Evolutionary conservation across 176 grass and related monocot species (phyloP), one percentile per base, ranked within the genome.

Genomic region (Phoenix dactylifera): DNA sequence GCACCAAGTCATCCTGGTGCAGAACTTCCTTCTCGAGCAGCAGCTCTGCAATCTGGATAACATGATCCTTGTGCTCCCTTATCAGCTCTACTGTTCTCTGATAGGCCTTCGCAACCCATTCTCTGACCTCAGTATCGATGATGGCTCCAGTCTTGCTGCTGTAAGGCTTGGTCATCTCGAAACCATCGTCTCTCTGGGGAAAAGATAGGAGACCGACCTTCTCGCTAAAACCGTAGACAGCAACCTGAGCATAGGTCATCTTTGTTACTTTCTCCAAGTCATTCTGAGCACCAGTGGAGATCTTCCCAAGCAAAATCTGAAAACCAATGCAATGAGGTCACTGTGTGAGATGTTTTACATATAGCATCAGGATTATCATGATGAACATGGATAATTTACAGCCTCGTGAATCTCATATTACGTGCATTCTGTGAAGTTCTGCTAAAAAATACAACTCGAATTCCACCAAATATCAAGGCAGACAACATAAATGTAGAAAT

Each of bases 141-240:
- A 96, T 90, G 25, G 83, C 71, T 24, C 80, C 83, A 0, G 81
- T 88, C 76, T 88, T 72, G 58, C 65, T 82, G 23, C 87, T 74
- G 24, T 83, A 91, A 30, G 87, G 92, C 58, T 80, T 91, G 63
- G 24, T 74, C 76, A 78, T 80, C 72, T 78, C 72, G 57, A 91
- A 91, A 58, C 83, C 82, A 35, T 81, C 79, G 15, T 77, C 72
- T 60, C 72, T 82, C 69, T 44, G 35, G 52, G 92, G 92, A 66
- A 97, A 97, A 23, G 87, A 97, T 49, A 97, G 81, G 30, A 97
- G 83, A 58, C 84, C 87, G 55, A 97, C 87, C 63, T 97, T 97
- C 66, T 91, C 81, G 30, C 84, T 97, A 44, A 44, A 44, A 44
- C 35, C 35, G 14, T 44, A 44, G 35, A 44, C 35, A 44, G 35